Evolutionary conservation across 495 filamentous ascomycete genomes (phyloP).

Genomic region (Ramalina intermedia): DNA sequence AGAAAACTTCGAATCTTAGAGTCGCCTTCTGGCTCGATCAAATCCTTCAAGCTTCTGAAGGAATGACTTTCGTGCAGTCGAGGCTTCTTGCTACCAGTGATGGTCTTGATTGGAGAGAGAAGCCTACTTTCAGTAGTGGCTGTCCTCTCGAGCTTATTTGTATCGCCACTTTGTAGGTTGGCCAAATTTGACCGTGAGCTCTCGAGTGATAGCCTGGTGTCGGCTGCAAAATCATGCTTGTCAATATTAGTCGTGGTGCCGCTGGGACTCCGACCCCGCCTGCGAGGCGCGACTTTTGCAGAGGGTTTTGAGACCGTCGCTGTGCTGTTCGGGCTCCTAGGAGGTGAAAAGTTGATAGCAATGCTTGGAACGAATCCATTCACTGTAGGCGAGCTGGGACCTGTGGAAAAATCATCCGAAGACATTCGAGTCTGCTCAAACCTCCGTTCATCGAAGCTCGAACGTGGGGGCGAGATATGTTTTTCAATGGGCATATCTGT

Average conservation of each 20-base stretch:
- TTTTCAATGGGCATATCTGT: conserved; percentile 3
- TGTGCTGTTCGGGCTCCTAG: conserved; percentile 36
- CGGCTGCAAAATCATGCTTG: conserved; percentile 9
- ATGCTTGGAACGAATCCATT: conserved; percentile 40
- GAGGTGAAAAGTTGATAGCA: conserved; percentile 38
- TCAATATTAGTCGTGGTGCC: conserved; percentile 12
- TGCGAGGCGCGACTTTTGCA: conserved; percentile 28
- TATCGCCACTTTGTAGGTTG: neutral
- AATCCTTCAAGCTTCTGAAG: conserved; percentile 9
- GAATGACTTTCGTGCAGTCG: conserved; percentile 6
- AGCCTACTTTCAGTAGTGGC: neutral
- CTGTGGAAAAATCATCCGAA: conserved; percentile 31
- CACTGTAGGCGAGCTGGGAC: conserved; percentile 32
- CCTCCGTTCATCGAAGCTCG: conserved; percentile 10
- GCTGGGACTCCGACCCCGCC: conserved; percentile 30
- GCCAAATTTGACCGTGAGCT: neutral
- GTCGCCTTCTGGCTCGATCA: conserved; percentile 11
- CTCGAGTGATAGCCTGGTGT: neutral
- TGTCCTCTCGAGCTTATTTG: neutral
- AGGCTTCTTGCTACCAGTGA: neutral
- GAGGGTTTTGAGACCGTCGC: conserved; percentile 36
- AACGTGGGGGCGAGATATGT: neutral
- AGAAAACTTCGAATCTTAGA: conserved; percentile 34
- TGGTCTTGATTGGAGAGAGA: conserved; percentile 10
- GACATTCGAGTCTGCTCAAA: conserved; percentile 26